Evolutionary conservation across 306 rosid genomes (phyloP).

Genomic region (Cucumis melo): DNA sequence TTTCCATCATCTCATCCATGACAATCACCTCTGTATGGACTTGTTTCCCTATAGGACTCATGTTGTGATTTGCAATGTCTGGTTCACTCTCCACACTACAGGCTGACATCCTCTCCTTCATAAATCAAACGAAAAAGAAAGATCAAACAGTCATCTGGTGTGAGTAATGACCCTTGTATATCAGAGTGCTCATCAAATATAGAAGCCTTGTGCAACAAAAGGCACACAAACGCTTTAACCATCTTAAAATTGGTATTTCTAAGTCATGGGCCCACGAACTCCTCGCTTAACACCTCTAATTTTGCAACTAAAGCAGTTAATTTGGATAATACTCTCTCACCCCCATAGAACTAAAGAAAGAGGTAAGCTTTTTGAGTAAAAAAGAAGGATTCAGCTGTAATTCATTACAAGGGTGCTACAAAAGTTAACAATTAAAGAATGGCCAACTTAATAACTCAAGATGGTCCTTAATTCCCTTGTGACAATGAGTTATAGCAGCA

Average conservation of each 20-base stretch:
- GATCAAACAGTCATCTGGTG: background rate
- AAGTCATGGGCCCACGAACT: too few relatives aligned
- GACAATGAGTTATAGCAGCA: background rate
- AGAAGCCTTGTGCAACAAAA: background rate
- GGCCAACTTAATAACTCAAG: background rate
- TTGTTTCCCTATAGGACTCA: slow-evolving; percentile 15
- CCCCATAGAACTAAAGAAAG: background rate
- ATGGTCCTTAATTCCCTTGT: background rate
- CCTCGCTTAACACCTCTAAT: background rate
- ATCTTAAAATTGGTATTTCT: background rate
- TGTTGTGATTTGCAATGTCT: slow-evolving; percentile 4
- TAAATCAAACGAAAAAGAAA: slow-evolving; percentile 2
- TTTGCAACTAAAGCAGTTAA: background rate
- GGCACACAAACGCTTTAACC: background rate
- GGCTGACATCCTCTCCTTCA: slow-evolving; percentile 18
- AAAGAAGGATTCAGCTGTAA: background rate
- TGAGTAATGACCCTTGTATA: background rate
- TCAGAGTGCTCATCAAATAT: background rate
- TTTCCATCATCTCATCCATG: slow-evolving; percentile 30
- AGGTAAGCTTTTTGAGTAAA: background rate
- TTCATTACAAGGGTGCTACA: background rate
- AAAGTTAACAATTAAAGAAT: background rate
- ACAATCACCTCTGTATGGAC: slow-evolving; percentile 12
- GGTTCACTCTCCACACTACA: slow-evolving; percentile 12
- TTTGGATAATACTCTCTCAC: background rate